Evolutionary conservation across 371 early-diverging fungal species (phyloP), one percentile per base, ranked within the genome.

Genomic region (Chytridium lagenaria): DNA sequence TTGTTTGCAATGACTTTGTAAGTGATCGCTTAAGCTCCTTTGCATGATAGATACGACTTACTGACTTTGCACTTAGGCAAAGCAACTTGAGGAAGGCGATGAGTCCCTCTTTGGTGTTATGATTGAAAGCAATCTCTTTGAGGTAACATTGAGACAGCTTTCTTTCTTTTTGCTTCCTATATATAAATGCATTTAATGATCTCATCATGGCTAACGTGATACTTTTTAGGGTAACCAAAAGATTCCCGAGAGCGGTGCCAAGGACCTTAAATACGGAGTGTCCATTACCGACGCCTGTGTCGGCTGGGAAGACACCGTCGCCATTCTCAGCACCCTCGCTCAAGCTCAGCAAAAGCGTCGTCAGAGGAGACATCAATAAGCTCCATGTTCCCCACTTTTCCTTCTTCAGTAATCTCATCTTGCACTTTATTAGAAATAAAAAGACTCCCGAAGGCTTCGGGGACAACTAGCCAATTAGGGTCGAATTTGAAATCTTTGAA

Each of bases 51-150:
- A n/a, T n/a, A n/a, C n/a, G n/a, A n/a, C n/a, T n/a, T n/a, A n/a
- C n/a, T n/a, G n/a, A n/a, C n/a, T n/a, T n/a, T n/a, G n/a, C n/a
- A n/a, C n/a, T n/a, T 10, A 55, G 57, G 71, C 76, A 12, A 0
- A 51, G 38, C 84, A 84, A 52, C 59, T 84, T 50, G 77, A 68
- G 5, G 81, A 77, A 26, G 93, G 93, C n/a, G 88, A 92, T 71
- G 72, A 40, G 33, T 50, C 73, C 51, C 90, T 97, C 34, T 77
- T 92, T 63, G 97, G 98, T 59, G 90, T 97, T 26, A 97, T 98
- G 98, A 91, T 98, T 67, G 98, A 97, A 83, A 91, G 91, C 40
- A 93, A 98, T 70, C 81, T 97, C 59, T 82, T 89, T 73, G 97
- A 94, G 80, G 94, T 92, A 33, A 33, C 28, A 12, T 22, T 38